Evolutionary conservation across 2,329 filamentous ascomycete species (phyloP), one percentile per base, ranked within the genome.

Genomic region (Canariomyces notabilis): DNA sequence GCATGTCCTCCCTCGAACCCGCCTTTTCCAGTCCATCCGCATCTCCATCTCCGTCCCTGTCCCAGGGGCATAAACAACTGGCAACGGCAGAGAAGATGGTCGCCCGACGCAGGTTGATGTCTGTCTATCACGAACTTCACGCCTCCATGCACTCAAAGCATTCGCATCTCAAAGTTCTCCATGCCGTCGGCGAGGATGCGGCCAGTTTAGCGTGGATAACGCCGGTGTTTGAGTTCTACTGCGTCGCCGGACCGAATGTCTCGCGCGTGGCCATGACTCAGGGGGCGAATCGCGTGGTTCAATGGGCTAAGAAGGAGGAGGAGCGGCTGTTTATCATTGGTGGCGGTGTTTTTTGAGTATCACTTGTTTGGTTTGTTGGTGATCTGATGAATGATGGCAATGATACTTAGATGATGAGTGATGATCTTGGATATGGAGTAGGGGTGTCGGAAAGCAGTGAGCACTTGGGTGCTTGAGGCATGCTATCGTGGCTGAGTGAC

Each of bases 291-390:
- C 84, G 85, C 67, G 81, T 98, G 40, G 83, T 94, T 5, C 87
- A 93, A 61, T 98, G 91, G 90, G 85, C 91, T 2, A 84, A 87
- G 61, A 77, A 83, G 55, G 93, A 98, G 67, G 91, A 97, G 66
- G 90, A 97, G 67, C 76, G 93, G 47, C 72, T 97, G 5, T 98
- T 98, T 62, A 95, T 98, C 49, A 93, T 98, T 61, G 93, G 93
- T 1, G 94, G 93, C n/a, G 93, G 90, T 35, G 91, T 97, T 57
- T 85, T 85, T 58, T 83, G 48, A 65, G n/a, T n/a, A n/a, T n/a
- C n/a, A n/a, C n/a, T n/a, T n/a, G n/a, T n/a, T n/a, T n/a, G n/a
- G n/a, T n/a, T n/a, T n/a, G n/a, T n/a, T n/a, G n/a, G n/a, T n/a
- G n/a, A n/a, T n/a, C n/a, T n/a, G n/a, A n/a, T n/a, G n/a, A n/a